phyloP scores from a whole-genome alignment of 1,284 basidiomycete species.

The Trametes sp. region DNA sequence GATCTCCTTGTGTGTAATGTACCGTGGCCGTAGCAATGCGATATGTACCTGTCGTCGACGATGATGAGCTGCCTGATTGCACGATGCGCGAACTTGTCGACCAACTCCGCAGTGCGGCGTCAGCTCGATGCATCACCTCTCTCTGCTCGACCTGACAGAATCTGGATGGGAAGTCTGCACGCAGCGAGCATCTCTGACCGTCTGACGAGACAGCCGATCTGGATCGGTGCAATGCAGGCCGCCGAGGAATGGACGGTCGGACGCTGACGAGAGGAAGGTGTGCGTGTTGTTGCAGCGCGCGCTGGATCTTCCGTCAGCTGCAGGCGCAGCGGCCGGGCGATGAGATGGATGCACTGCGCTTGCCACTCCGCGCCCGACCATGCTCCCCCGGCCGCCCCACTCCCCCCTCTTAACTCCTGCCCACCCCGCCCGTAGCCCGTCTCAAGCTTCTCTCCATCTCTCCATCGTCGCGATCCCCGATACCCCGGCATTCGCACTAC shows the following conservation, averaged over 20 bases:
- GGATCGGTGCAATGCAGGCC: not conserved
- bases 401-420: not conserved
- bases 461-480: not conserved
- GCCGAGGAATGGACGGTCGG: not conserved
- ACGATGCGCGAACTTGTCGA: not conserved
- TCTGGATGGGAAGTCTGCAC: not conserved
- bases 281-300: not conserved
- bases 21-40: not conserved
- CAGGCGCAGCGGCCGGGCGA: conserved; percentile 9
- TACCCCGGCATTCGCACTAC: not conserved
- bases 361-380: conserved; percentile 11
- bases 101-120: not conserved
- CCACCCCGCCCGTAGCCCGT: not conserved
- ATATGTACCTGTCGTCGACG: not conserved
- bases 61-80: conserved; percentile 4
- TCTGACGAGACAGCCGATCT: conserved; percentile 1
- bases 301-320: conserved; percentile 2
- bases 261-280: not conserved
- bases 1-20: not conserved
- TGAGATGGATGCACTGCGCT: conserved; percentile 8
- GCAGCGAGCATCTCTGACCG: not conserved
- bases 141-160: not conserved
- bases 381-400: conserved; percentile 8
- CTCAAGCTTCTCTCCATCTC: not conserved
- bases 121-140: not conserved